Conservation (phyloP, 192 early-diverging fungal genomes). For the Gryganskiella cystojenkinii region DNA sequence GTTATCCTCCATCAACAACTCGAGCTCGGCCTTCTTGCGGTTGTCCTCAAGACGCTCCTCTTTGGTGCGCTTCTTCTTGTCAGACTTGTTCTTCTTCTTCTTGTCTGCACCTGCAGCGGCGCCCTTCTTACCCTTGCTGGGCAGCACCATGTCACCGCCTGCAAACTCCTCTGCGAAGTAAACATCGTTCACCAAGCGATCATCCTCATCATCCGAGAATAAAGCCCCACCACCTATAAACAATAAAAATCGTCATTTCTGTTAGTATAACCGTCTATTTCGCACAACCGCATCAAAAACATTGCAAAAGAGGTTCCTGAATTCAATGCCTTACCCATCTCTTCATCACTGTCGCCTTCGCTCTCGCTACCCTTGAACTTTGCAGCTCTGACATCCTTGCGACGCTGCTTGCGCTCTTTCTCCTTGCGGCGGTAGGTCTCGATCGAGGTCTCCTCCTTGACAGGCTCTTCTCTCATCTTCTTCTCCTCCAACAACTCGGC, state of each 20-base stretch:
- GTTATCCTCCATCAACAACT: conserved; percentile 82
- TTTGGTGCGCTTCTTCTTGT: conserved; percentile 66
- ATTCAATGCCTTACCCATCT: background rate
- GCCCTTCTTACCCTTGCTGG: conserved; percentile 50
- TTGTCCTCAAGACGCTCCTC: conserved; percentile 66
- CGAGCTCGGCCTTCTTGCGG: conserved; percentile 81
- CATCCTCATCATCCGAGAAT: conserved; percentile 68
- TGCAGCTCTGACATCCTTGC: conserved; percentile 60
- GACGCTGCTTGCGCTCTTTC: conserved; percentile 79
- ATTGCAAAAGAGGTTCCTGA: background rate
- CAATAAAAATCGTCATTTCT: background rate
- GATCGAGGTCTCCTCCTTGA: conserved; percentile 86
- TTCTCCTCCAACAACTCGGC: conserved; percentile 67
- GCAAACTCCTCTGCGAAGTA: conserved; percentile 56
- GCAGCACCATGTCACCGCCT: conserved; percentile 38
- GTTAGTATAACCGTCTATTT: conserved; percentile 7
- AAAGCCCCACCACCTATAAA: conserved; percentile 57
- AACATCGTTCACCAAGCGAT: conserved; percentile 55
- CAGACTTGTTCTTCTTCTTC: conserved; percentile 50
- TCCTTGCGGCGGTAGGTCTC: conserved; percentile 84
- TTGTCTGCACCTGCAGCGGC: conserved; percentile 30
- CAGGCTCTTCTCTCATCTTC: conserved; percentile 54
- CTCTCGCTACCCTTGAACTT: conserved; percentile 39
- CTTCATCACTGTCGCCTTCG: conserved; percentile 25
- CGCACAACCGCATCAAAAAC: background rate